Conservation (phyloP, 1,284 basidiomycete genomes). For the Peniophora sp. region DNA sequence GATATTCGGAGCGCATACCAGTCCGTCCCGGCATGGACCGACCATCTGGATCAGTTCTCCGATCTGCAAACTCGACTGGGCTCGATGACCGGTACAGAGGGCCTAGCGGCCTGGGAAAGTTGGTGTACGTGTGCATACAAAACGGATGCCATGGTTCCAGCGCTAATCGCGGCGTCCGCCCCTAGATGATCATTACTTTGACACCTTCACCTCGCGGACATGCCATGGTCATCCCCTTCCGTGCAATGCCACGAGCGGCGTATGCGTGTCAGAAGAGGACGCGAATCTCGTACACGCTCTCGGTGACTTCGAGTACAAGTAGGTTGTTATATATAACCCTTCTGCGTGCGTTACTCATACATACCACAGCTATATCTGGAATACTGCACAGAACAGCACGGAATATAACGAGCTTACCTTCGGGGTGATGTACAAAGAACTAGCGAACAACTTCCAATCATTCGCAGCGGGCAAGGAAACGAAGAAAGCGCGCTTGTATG, state of each 20-base stretch:
- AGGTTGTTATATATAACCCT: slow-evolving; percentile 8
- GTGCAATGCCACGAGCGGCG: slow-evolving; percentile 32
- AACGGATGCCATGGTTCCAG: not conserved
- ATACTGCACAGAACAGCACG: slow-evolving; percentile 33
- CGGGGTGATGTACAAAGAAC: slow-evolving; percentile 26
- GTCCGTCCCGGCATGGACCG: slow-evolving; percentile 39
- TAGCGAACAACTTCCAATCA: slow-evolving; percentile 22
- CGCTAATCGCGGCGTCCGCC: not conserved
- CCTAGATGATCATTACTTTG: slow-evolving; percentile 35
- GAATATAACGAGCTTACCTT: slow-evolving; percentile 40
- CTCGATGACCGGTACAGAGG: slow-evolving; percentile 36
- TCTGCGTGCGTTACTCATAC: not conserved
- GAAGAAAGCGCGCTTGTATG: slow-evolving; percentile 34
- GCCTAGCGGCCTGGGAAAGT: slow-evolving; percentile 34
- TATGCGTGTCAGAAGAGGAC: slow-evolving; percentile 35
- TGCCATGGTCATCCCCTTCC: slow-evolving; percentile 41
- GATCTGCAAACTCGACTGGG: slow-evolving; percentile 34
- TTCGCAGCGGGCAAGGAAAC: slow-evolving; percentile 26
- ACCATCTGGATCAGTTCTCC: slow-evolving; percentile 35
- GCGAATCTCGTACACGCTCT: slow-evolving; percentile 34
- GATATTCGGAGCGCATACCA: slow-evolving; percentile 35
- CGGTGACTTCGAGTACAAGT: slow-evolving; percentile 47
- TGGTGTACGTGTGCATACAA: slow-evolving; percentile 24
- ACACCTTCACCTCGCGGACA: slow-evolving; percentile 41
- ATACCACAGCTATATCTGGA: slow-evolving; percentile 43